Evolutionary conservation across 2,329 filamentous ascomycete genomes (phyloP), one percentile per base, ranked within the genome.

Genomic region (Knufia fluminis): DNA sequence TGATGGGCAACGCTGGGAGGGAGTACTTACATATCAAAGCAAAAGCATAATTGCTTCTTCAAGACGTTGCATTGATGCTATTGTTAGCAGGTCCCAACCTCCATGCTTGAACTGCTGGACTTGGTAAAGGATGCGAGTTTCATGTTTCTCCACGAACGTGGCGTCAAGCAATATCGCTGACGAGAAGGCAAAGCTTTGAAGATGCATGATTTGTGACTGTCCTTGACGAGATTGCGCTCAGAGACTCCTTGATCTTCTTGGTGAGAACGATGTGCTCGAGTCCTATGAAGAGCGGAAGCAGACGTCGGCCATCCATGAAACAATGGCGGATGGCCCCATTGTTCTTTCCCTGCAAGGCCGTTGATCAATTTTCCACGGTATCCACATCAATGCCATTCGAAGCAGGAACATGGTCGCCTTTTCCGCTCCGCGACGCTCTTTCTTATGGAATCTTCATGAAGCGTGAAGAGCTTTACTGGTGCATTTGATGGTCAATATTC

Each of bases 91-190:
- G 35, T 8, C 35, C 35, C n/a, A 12, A 38, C 35, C 35, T 38
- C 35, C 6, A 7, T 38, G 35, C 35, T 32, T 38, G 35, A 4
- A 38, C n/a, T n/a, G 4, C 4, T 38, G 14, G n/a, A 6, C n/a
- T 16, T 38, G 14, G 4, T 38, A 16, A 6, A n/a, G n/a, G 6
- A n/a, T 16, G 35, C 35, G 35, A 38, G n/a, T 7, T 16, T 38
- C 4, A 38, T 38, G 19, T 38, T 38, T 16, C 35, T 38, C 35
- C 19, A 38, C 35, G 14, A 4, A 4, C n/a, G 35, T 38, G 35
- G 35, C 14, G n/a, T 38, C 35, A 38, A 38, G 35, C n/a, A 38
- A 38, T 16, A 38, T 38, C 35, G 35, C 35, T 38, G 6, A 38
- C 35, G 35, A 38, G n/a, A 16, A 4, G 19, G 35, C 19, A n/a